Conservation (phyloP, 2,329 filamentous ascomycete genomes). For the Diaporthe amygdali region DNA sequence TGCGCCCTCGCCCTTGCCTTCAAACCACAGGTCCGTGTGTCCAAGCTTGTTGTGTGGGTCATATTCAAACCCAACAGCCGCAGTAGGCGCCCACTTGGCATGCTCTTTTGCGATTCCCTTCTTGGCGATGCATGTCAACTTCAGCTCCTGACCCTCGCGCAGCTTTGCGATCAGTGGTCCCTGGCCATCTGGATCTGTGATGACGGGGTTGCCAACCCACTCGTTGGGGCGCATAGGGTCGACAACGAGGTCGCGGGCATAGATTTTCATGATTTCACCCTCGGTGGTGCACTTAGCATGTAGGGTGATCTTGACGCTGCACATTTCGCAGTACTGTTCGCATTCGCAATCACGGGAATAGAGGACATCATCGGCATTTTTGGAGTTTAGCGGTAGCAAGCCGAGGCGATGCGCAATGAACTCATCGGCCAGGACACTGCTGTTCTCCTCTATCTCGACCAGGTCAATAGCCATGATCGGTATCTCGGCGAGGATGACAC, state of each 20-base stretch:
- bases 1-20: constrained; percentile 45
- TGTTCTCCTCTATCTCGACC: constrained; percentile 91
- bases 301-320: constrained; percentile 83
- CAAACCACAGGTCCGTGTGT: constrained; percentile 94
- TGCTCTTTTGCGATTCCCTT: constrained; percentile 99
- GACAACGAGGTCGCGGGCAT: constrained; percentile 85
- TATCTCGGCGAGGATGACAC: constrained; percentile 90
- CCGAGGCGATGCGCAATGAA: constrained; percentile 93
- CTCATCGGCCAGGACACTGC: constrained; percentile 94
- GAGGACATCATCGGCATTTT: constrained; percentile 79
- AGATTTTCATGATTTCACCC: constrained; percentile 85
- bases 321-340: constrained; percentile 92
- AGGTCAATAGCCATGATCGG: constrained; percentile 94
- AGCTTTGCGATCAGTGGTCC: constrained; percentile 91
- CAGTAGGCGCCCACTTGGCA: constrained; percentile 94
- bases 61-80: constrained; percentile 96
- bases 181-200: constrained; percentile 80
- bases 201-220: constrained; percentile 79
- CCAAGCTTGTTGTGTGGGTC: constrained; percentile 95
- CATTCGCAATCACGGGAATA: constrained; percentile 97
- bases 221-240: constrained; percentile 73
- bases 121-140: constrained; percentile 91
- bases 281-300: constrained; percentile 86
- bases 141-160: constrained; percentile 85
- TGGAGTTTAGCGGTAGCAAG: constrained; percentile 84